Base-by-base conservation (phyloP, 73 alveolate genomes). In the Tetrahymena elliotti region DNA sequence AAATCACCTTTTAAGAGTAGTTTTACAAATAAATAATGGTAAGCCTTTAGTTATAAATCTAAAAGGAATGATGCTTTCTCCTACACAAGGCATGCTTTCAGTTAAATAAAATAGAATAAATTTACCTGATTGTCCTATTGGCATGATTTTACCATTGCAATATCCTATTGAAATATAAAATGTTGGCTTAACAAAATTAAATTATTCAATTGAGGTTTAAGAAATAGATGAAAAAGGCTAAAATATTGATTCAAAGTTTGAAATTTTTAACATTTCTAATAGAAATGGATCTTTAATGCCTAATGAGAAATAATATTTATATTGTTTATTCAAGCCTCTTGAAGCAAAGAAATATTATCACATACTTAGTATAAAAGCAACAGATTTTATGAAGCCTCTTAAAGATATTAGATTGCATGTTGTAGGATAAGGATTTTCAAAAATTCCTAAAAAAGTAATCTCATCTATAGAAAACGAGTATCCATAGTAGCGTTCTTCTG, bases 41-140 rank as follows among this genome's bases (percentile, higher is more conserved):
- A 98, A 99, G 95, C 99, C 99, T 36, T 94, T 99, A 38, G 98
- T 99, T 53, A 95, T 99, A 16, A 96, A 98, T 94, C 97, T 99
- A 84, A 96, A 98, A 94, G 99, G 99, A 11, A 98, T 98, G 94
- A 98, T 99, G 33, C 96, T 99, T 15, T 98, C 99, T 33, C 98
- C 99, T 97, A 98, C 98, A 93, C 99, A 98, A 88, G 99, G 99
- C 41, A 93, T 96, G 94, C 95, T 97, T 41, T 98, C 98, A 93
- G 98, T 98, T 31, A 98, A 99, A 95, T 98, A 98, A 27, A 97
- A 97, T 34, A 93, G 92, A 36, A 97, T 97, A 54, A 96, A 97
- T 52, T 96, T 99, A 83, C 99, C 99, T 31, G 99, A 99, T 53
- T 97, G 98, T n/a, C 99, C 99, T 1, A 98, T 98, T 33, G 99